phyloP scores from a whole-genome alignment of 768 basidiomycete species.

The Russula sp. region DNA sequence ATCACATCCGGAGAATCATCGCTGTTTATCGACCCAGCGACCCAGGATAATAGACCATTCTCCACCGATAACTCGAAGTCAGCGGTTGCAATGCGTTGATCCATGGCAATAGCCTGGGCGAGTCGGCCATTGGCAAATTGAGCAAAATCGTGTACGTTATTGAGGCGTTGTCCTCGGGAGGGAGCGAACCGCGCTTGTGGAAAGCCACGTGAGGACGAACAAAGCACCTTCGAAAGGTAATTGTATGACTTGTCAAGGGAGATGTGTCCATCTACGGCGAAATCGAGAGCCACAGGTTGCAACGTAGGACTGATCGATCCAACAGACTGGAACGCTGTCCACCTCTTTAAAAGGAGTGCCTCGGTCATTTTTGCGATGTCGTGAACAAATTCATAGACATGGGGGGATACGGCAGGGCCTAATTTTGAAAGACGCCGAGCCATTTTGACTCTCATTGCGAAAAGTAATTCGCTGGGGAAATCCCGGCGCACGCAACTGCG shows the following conservation, averaged over 20 bases:
- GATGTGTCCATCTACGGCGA: conserved; percentile 7
- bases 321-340: conserved; percentile 8
- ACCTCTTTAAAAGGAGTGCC: conserved; percentile 7
- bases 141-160: conserved; percentile 3
- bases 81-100: conserved; percentile 8
- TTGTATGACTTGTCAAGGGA: conserved; percentile 12
- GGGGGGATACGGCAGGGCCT: conserved; percentile 11
- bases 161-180: background rate
- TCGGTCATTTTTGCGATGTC: background rate
- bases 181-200: background rate
- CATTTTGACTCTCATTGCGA: conserved; percentile 35
- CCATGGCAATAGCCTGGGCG: background rate
- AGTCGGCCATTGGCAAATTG: conserved; percentile 8
- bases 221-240: conserved; percentile 12
- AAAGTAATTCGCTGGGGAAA: conserved; percentile 36
- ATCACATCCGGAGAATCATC: conserved; percentile 4
- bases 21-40: background rate
- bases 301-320: background rate
- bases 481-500: conserved; percentile 30
- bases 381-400: conserved; percentile 1
- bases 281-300: background rate
- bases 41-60: conserved; percentile 10
- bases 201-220: background rate
- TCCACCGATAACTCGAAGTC: conserved; percentile 24
- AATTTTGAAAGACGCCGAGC: conserved; percentile 31